A percentile compares a stretch with the other conserved stretches of the same genome.
phyloP scores from a whole-genome alignment of 2,329 filamentous ascomycete genomes.

The Calycina marina region DNA sequence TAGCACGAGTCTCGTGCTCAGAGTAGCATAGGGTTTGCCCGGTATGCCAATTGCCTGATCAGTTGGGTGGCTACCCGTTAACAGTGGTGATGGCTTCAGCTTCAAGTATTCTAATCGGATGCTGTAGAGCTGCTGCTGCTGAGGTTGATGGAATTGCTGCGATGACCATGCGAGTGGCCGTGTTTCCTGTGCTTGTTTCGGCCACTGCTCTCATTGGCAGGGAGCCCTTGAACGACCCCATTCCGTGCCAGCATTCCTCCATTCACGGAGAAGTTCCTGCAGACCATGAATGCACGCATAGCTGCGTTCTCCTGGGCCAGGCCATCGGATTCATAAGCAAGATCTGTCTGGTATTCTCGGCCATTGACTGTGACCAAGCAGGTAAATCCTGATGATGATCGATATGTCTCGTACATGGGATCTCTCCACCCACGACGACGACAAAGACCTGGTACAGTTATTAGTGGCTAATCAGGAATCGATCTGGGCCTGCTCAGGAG shows the following conservation, averaged over 20 bases:
- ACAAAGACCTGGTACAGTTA: conserved; percentile 59
- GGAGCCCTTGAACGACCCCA: conserved; percentile 52
- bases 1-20: too few relatives aligned
- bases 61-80: too few relatives aligned
- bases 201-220: conserved; percentile 27
- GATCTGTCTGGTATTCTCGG: conserved; percentile 86
- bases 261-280: conserved; percentile 93
- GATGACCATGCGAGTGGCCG: too few relatives aligned
- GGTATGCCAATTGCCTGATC: too few relatives aligned
- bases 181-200: conserved; percentile 17
- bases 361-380: conserved; percentile 93
- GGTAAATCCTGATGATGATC: conserved; percentile 59
- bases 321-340: conserved; percentile 65
- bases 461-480: conserved; percentile 16
- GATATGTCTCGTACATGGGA: conserved; percentile 75
- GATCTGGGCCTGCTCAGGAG: too few relatives aligned
- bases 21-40: too few relatives aligned
- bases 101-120: conserved; percentile 16
- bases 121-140: conserved; percentile 24
- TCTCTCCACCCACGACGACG: conserved; percentile 87
- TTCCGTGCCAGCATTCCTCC: conserved; percentile 74
- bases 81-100: conserved; percentile 3
- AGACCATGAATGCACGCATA: conserved; percentile 94
- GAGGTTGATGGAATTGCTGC: conserved; percentile 21
- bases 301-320: conserved; percentile 87